Evolutionary conservation across 768 basidiomycete species (phyloP), one percentile per base, ranked within the genome.

Genomic region (Mycena chlorophos): DNA sequence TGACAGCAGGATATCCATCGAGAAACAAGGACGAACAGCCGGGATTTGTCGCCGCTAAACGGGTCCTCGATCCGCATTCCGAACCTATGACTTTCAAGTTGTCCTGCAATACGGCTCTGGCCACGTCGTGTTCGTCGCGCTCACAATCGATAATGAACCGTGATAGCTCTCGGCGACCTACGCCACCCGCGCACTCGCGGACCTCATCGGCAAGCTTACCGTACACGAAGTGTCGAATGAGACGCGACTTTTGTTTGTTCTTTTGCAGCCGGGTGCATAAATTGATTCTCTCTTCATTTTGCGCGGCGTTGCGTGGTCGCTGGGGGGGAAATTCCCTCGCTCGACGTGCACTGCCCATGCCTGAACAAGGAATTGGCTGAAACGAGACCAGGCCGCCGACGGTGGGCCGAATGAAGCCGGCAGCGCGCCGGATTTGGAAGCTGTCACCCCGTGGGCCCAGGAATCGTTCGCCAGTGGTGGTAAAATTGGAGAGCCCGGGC

Each of bases 341-440:
- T 46, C 22, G 45, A 46, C 45, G n/a, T 46, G n/a, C 45, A 46
- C 45, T 6, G 45, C 45, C 45, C 12, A 25, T 28, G n/a, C 45
- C 22, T 25, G 6, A 46, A 46, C 45, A 46, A 46, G 45, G 4
- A 46, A 26, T 27, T 46, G 14, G 40, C 8, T 25, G 8, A 46
- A 46, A 6, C 13, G 23, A 46, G 45, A 46, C 12, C 13, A n/a
- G 45, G 45, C 45, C 23, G 45, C 45, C 45, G 45, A 46, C 20
- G 10, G 8, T 17, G 8, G 31, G 45, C 26, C 45, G 23, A 46
- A 46, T n/a, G n/a, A 37, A 37, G n/a, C 34, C 22, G 14, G 8
- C 40, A 22, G n/a, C 22, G 14, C 40, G 40, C 45, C n/a, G 12
- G 26, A 46, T 10, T 23, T 26, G 45, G 45, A 8, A 46, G 27